Evolutionary conservation across 768 basidiomycete species (phyloP).

Genomic region (Trametopsis cervina): DNA sequence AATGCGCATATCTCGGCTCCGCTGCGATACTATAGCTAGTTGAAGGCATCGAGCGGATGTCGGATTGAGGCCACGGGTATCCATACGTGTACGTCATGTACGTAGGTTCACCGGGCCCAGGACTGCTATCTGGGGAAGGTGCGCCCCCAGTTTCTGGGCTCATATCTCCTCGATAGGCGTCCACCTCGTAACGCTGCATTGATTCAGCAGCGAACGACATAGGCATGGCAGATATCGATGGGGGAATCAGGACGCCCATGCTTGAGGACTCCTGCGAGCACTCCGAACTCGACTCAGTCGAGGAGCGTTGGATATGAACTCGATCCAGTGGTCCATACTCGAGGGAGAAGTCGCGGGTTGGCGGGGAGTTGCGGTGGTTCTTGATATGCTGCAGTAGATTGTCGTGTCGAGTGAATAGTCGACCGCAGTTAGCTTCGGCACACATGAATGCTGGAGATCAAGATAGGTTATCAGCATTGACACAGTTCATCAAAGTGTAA

Average conservation of each 20-base stretch:
- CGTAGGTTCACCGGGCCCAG: conserved; percentile 1
- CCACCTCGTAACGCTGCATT: not conserved
- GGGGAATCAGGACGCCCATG: conserved; percentile 13
- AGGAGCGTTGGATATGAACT: conserved; percentile 1
- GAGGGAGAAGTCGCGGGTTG: not conserved
- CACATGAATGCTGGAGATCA: conserved; percentile 42
- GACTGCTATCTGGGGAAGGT: conserved; percentile 5
- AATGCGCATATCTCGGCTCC: not conserved
- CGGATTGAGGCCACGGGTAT: conserved; percentile 10
- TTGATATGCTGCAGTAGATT: conserved; percentile 66
- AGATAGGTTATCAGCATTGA: not conserved
- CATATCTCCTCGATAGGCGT: not conserved
- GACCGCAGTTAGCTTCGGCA: conserved; percentile 57
- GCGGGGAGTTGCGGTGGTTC: conserved; percentile 8
- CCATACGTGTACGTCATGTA: conserved; percentile 1
- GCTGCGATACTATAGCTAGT: not conserved
- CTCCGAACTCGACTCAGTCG: conserved; percentile 1
- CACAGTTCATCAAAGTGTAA: not conserved
- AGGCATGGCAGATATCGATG: conserved; percentile 2
- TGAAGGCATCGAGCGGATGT: conserved; percentile 5
- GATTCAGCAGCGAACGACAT: conserved; percentile 1
- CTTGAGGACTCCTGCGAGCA: conserved; percentile 3
- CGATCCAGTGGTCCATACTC: conserved; percentile 10
- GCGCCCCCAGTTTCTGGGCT: not conserved
- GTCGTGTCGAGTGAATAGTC: conserved; percentile 71